Conservation (phyloP, 2,329 filamentous ascomycete genomes). For the Curvularia sp. region DNA sequence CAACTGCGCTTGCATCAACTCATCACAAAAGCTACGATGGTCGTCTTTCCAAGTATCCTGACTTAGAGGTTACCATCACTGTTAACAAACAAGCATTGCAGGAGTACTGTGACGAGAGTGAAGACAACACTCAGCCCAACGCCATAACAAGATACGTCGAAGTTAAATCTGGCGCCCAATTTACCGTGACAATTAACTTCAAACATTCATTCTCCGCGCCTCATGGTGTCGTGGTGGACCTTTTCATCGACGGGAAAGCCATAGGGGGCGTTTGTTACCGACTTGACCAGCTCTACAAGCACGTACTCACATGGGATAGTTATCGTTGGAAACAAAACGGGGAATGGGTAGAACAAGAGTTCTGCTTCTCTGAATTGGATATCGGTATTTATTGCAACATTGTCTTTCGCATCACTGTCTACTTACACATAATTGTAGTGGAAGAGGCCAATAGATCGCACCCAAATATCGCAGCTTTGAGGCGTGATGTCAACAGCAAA, state of each 20-base stretch:
- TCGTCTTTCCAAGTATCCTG: constrained; percentile 4
- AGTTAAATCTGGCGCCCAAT: constrained; percentile 8
- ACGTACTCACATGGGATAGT: not conserved
- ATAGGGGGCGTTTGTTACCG: not conserved
- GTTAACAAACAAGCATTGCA: constrained; percentile 10
- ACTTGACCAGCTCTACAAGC: not conserved
- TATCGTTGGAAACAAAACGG: not conserved
- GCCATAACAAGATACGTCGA: constrained; percentile 18
- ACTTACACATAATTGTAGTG: constrained; percentile 1
- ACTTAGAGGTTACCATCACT: constrained; percentile 16
- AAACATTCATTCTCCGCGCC: not conserved
- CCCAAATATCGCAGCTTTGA: not conserved
- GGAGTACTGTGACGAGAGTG: constrained; percentile 20
- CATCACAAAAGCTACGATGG: constrained; percentile 17
- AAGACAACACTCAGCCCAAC: not conserved
- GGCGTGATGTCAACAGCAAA: not conserved
- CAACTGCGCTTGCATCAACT: not conserved
- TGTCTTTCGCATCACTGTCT: not conserved
- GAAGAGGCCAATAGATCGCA: not conserved
- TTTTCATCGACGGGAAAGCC: not conserved
- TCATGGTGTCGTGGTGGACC: not conserved
- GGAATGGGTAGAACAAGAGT: constrained; percentile 5
- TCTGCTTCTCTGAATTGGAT: constrained; percentile 17
- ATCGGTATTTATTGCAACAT: constrained; percentile 12
- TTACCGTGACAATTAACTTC: constrained; percentile 7